These are phyloP conservation scores for Apiospora aurea DNA, from an alignment of 2,329 filamentous ascomycete genomes.

Conservation along the genomic window DNA sequence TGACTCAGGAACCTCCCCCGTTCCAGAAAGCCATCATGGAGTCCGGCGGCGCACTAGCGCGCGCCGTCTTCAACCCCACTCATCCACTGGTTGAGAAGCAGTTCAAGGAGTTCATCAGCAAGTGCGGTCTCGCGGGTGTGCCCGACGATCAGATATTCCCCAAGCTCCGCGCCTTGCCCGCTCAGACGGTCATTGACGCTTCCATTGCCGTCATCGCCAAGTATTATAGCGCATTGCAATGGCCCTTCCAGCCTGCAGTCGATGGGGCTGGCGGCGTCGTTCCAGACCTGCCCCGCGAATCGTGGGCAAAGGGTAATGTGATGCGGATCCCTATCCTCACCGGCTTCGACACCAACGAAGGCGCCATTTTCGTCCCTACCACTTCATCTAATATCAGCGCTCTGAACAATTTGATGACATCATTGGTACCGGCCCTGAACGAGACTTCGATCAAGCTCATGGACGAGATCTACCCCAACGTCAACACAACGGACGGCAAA, in stretches of 20 bases:
- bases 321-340: constrained; percentile 70
- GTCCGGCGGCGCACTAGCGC: constrained; percentile 62
- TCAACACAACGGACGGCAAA: constrained; percentile 47
- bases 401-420: constrained; percentile 67
- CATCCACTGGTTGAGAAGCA: constrained; percentile 66
- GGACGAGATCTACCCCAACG: constrained; percentile 68
- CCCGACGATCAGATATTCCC: constrained; percentile 58
- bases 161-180: constrained; percentile 54
- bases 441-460: constrained; percentile 60
- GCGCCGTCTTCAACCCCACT: constrained; percentile 58
- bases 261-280: constrained; percentile 64
- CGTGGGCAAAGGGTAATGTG: constrained; percentile 61
- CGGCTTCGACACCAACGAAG: constrained; percentile 76
- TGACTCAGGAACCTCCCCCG: constrained; percentile 44
- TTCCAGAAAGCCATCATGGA: constrained; percentile 64
- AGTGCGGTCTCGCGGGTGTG: constrained; percentile 56
- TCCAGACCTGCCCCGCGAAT: constrained; percentile 61
- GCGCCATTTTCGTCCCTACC: constrained; percentile 67
- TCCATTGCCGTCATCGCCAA: constrained; percentile 52
- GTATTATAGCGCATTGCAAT: constrained; percentile 54
- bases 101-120: constrained; percentile 60
- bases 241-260: constrained; percentile 75
- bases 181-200: constrained; percentile 48
- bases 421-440: constrained; percentile 65
- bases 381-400: constrained; percentile 53